Evolutionary conservation across 257 asterid genomes (phyloP), one percentile per base, ranked within the genome.

Genomic region (Paraleonurus japonicus): DNA sequence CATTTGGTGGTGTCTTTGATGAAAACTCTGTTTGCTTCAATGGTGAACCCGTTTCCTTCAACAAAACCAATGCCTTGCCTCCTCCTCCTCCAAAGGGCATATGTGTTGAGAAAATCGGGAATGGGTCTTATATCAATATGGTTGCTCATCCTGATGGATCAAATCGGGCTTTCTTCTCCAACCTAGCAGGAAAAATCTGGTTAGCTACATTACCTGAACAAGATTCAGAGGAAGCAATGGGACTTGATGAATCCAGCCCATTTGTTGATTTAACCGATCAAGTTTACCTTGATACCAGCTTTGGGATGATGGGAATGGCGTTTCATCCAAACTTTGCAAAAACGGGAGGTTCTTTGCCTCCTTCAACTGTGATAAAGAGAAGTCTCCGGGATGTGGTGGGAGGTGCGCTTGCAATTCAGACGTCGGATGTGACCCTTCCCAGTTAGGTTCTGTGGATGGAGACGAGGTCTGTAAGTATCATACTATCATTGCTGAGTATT

Each of bases 291-390:
- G 96, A 85, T 26, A 69, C 95, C 0, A 76, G 65, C 41, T 91
- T 86, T 55, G 99, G 99, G 60, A 80, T 94, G 96, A 85, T 89
- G 95, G 99, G 99, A n/a, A 65, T 94, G 84, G 96, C 98, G 6
- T 94, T 94, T 62, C 99, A 94, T 78, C 98, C 98, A 0, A 70
- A 88, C 23, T 94, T 88, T 62, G 84, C 83, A 0, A 70, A 69
- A 94, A 94, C 35, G 99, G 99, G 1, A 82, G 99, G 32, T 91
- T 94, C 73, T 94, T 91, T n/a, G 99, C 98, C 0, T 91, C 98
- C 12, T 94, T 77, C 70, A 94, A 91, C 81, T 91, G 96, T 39
- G 96, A 91, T 68, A 91, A 86, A 68, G 74, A 72, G 67, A 89
- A 85, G 67, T 86, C 92, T 0, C 89, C 95, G 3, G 89, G 76